Evolutionary conservation across 257 asterid genomes (phyloP).

Genomic region (Solanum chilense): DNA sequence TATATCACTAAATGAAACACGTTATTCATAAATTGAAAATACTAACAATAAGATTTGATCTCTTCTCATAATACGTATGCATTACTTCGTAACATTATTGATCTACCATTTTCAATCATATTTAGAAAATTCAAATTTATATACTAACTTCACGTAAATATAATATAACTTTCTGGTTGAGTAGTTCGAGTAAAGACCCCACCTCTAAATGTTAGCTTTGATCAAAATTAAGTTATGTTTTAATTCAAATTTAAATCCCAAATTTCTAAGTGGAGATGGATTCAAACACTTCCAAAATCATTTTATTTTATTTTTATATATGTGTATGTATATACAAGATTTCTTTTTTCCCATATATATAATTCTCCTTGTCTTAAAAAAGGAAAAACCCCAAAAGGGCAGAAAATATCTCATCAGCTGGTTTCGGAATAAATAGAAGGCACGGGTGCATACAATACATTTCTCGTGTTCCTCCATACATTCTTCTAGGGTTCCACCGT

Average conservation of each 20-base stretch:
- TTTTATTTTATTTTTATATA: no score
- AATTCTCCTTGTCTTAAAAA: not conserved
- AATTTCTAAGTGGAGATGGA: not conserved
- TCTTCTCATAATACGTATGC: no score
- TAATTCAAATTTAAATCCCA: not conserved
- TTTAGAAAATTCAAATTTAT: not conserved
- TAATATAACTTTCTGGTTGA: no score
- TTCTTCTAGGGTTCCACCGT: conserved; percentile 8
- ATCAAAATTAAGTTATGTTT: not conserved
- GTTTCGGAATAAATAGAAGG: not conserved
- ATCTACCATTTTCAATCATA: no score
- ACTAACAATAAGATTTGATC: no score
- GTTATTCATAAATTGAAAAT: no score
- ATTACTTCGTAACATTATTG: no score
- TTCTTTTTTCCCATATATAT: not conserved
- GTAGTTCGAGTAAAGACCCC: no score
- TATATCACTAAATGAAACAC: no score
- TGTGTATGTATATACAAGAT: no score
- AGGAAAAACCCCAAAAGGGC: not conserved
- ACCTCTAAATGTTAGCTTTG: fast-evolving
- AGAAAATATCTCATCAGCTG: not conserved
- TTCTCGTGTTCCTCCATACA: not conserved
- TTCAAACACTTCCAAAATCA: not conserved
- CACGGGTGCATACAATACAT: not conserved
- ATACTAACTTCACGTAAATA: no score